phyloP scores from a whole-genome alignment of 768 basidiomycete species.

The Termitomyces sp. region DNA sequence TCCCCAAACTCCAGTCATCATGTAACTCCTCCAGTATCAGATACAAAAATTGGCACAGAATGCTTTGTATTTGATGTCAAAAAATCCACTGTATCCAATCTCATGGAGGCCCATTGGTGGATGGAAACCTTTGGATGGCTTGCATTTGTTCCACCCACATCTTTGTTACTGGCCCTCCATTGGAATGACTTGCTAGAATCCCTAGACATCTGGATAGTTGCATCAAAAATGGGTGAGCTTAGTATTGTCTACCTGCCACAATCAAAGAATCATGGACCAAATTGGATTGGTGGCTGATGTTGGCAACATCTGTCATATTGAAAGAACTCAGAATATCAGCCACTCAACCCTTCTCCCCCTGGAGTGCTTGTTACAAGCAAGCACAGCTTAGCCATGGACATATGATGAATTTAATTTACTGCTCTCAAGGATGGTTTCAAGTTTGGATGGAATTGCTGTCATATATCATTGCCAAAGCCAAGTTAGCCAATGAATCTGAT shows the following conservation, averaged over 20 bases:
- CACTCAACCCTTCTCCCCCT: constrained; percentile 9
- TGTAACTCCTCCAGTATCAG: no score
- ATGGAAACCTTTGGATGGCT: constrained; percentile 3
- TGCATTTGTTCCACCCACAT: not conserved
- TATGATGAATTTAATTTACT: no score
- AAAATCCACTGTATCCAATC: not conserved
- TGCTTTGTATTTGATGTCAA: no score
- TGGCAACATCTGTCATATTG: not conserved
- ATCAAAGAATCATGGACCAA: not conserved
- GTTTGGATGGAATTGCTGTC: constrained; percentile 13
- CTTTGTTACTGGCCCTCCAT: not conserved
- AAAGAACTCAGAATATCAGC: not conserved
- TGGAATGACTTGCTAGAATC: not conserved
- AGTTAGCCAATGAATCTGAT: not conserved
- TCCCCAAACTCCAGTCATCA: no score
- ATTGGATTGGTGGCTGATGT: not conserved
- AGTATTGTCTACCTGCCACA: not conserved
- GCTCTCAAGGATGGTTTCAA: no score
- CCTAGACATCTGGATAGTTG: not conserved
- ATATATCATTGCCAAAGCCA: constrained; percentile 1
- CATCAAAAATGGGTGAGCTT: not conserved
- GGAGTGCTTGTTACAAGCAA: not conserved
- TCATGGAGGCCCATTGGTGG: constrained; percentile 3
- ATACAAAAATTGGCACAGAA: no score
- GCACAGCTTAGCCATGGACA: not conserved